Base-by-base conservation (phyloP, 495 filamentous ascomycete genomes). In the Trichoderma gamsii region DNA sequence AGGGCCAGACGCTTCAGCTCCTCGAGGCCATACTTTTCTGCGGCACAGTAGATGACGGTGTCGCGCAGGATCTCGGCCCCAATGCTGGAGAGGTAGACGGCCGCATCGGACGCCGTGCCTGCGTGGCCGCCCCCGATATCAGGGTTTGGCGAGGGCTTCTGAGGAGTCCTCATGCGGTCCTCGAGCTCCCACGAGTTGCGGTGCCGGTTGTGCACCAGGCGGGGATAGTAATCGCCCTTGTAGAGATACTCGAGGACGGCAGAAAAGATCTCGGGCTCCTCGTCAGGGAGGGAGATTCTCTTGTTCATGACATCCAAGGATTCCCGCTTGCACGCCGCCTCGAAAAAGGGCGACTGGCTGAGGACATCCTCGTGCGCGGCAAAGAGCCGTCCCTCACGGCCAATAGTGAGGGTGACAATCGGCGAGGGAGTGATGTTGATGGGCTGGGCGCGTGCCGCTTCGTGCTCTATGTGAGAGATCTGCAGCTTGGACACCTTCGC, bases 231-330 rank as follows among this genome's bases (percentile, higher is more conserved):
- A 79, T 97, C 93, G 81, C 92, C 84, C 80, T 93, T 93, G 86
- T 97, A 96, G 69, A 97, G 89, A 76, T 92, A 97, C 76, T 97
- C 92, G 72, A 97, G 89, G 43, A 97, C 83, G 35, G 88, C 91
- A 71, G 92, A 94, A 81, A 97, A 91, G 76, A 95, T 85, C 77
- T 96, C 92, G 27, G 93, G 90, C 73, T 92, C 86, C 79, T 97
- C 93, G 73, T 92, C 86, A 12, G 92, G 90, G 61, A 97, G 87
- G 64, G 87, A 80, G 79, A 97, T 88, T 69, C 85, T 85, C 77
- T 89, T 90, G 74, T 82, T 81, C 72, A 81, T 75, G 64, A 86
- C 75, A 73, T 86, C 83, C 76, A 86, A 81, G 79, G 87, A 89
- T 68, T 87, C 84, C 67, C 85, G 82, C 63, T 83, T 84, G 73